Base-by-base conservation (phyloP, 2,329 filamentous ascomycete species). In the Aurifilum marmelostoma region DNA sequence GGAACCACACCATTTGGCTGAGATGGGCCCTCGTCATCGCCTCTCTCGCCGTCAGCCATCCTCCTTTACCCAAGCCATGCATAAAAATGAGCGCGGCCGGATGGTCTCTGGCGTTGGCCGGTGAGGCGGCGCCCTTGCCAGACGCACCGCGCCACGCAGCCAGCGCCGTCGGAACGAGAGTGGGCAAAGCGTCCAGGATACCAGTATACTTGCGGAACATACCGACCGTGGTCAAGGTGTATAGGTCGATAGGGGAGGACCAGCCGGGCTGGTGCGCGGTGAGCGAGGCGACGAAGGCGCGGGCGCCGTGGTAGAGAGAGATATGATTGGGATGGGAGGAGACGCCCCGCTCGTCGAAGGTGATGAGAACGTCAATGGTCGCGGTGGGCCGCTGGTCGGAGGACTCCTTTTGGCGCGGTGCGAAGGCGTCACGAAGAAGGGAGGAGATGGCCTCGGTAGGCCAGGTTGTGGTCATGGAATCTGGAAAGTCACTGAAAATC, bases 1-100 rank as follows among this genome's bases (percentile, higher is more conserved):
- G 88, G 77, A 98, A 99, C 96, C 96, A 99, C 50, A 92, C 88
- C 96, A 99, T 99, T 85, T 99, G 96, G 79, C 94, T 97, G 81
- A 89, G 85, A 82, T 99, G 96, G 37, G 92, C 95, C 67, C 87
- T 85, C 1, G 92, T 94, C 96, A 99, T 99, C 41, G 96, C 94
- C 67, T 83, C 85, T 82, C 94, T 91, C 9, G 93, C 95, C 39
- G 85, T 83, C 32, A 63, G 24, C 68, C 70, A 69, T n/a, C 65
- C 87, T 72, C 90, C 84, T 72, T 91, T 88, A 5, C 80, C 77
- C 21, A 93, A 83, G 11, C 87, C 86, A 79, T 87, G 97, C 71
- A 95, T 83, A 75, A 91, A 94, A 47, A 97, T 77, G 65, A 97
- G 79, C 1, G 85, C 85, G 2, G 77, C 80, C 0, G 90, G 88